Evolutionary conservation across 2,329 filamentous ascomycete genomes (phyloP), one percentile per base, ranked within the genome.

Genomic region (Reticulascus tulasneorum): DNA sequence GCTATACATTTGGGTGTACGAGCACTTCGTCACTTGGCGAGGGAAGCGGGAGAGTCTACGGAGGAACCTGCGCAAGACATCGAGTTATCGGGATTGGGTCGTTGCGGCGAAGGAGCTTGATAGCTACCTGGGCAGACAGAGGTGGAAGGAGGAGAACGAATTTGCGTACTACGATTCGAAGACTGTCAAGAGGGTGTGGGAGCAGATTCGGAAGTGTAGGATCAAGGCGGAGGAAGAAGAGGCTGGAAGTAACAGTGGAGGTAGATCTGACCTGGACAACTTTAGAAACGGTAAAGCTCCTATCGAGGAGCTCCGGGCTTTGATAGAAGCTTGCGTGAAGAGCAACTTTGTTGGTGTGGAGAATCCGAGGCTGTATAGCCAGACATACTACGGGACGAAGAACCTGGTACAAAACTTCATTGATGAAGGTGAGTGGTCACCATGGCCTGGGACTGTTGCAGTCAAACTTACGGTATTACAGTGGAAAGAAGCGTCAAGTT

Each of bases 321-420:
- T 97, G 40, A 69, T 94, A 15, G 88, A 95, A 64, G 87, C 86
- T 11, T 97, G 90, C 56, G 84, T 96, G 50, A 98, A 96, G 73
- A 94, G 90, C 62, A 97, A 98, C 56, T 98, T 97, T 62, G 88
- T 87, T 13, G 93, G 93, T 0, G 82, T 95, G 11, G 93, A 98
- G 60, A 97, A 95, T 52, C 81, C 91, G 9, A 77, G 88, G 36
- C 66, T 98, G n/a, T 98, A 98, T 59, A 94, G 87, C 52, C 90
- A 97, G 64, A 94, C 91, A 4, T 98, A 98, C 57, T 95, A 89
- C 50, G 93, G 93, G 21, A 97, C 93, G n/a, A 98, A 98, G 62
- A 79, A 93, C 43, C 63, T 96, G 46, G 86, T 95, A 20, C 93
- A 97, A 61, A 81, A 82, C 37, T 97, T 91, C 54, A 69, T 95